These are phyloP conservation scores for Vaccinium darrowii DNA, from an alignment of 148 eudicot species.

Conservation along the genomic window DNA sequence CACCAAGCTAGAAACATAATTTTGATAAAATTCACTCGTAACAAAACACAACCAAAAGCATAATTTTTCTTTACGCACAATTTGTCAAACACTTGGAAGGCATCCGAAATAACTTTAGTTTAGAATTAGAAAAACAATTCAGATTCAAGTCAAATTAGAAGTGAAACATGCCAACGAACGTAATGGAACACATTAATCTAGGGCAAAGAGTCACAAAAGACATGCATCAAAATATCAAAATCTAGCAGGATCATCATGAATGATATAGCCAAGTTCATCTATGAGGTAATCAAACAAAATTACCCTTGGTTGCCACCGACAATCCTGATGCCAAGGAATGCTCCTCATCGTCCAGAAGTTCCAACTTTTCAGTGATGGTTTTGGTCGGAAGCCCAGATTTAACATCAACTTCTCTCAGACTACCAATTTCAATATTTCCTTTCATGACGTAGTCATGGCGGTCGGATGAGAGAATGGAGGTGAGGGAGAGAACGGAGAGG, in stretches of 20 bases:
- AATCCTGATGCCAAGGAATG: slow-evolving; percentile 41
- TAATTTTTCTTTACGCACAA: too few species aligned
- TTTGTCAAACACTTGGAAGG: too few species aligned
- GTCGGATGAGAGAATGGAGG: too few species aligned
- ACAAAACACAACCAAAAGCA: too few species aligned
- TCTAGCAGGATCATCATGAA: not conserved
- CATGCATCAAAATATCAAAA: not conserved
- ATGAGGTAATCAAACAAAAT: not conserved
- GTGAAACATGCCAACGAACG: too few species aligned
- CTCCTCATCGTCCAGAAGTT: slow-evolving; percentile 46
- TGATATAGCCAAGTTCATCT: slow-evolving; percentile 1
- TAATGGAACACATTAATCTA: too few species aligned
- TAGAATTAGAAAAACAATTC: too few species aligned
- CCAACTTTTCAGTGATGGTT: slow-evolving; percentile 52
- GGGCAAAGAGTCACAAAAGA: too few species aligned
- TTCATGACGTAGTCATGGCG: slow-evolving; percentile 8
- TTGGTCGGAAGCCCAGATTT: slow-evolving; percentile 53
- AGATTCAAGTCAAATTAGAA: too few species aligned
- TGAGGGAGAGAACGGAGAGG: too few species aligned
- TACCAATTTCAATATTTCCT: slow-evolving; percentile 51
- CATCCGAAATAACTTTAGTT: too few species aligned
- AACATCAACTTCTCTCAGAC: slow-evolving; percentile 51
- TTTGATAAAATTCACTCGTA: too few species aligned
- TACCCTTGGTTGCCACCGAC: slow-evolving; percentile 44
- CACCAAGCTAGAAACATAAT: not conserved